These are phyloP conservation scores for Westerdykella aurantiaca DNA, from an alignment of 2,329 filamentous ascomycete genomes.

Conservation along the genomic window DNA sequence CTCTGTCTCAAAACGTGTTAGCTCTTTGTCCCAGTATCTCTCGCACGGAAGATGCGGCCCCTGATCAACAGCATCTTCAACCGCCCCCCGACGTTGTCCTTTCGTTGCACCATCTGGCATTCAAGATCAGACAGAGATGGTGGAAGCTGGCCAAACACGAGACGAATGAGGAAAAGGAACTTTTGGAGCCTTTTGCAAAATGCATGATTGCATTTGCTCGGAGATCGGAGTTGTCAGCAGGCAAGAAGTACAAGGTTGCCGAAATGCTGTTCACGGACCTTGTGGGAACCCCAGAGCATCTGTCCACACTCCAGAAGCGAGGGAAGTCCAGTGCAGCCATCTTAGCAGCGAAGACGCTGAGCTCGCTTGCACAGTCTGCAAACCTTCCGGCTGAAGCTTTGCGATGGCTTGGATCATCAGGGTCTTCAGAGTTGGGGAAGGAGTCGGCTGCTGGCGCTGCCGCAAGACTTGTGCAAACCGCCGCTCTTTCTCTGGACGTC, in stretches of 20 bases:
- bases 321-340: conserved; percentile 1
- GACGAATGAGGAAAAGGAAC: conserved; percentile 57
- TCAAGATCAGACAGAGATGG: conserved; percentile 58
- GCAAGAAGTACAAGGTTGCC: conserved; percentile 39
- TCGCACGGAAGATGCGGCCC: conserved; percentile 54
- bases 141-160: conserved; percentile 59
- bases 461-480: conserved; percentile 21
- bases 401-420: conserved; percentile 22
- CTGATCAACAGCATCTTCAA: conserved; percentile 50
- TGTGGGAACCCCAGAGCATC: neutral
- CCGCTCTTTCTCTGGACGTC: conserved; percentile 28
- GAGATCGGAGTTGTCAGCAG: conserved; percentile 39
- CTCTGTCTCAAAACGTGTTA: conserved; percentile 59
- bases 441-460: conserved; percentile 21
- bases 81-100: conserved; percentile 55
- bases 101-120: conserved; percentile 58
- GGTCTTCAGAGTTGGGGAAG: conserved; percentile 7
- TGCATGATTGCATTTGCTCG: conserved; percentile 58
- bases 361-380: conserved; percentile 32
- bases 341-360: conserved; percentile 17
- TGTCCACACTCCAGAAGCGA: neutral
- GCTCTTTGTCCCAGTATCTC: conserved; percentile 64
- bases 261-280: conserved; percentile 24
- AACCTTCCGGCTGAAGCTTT: conserved; percentile 30
- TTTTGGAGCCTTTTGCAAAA: conserved; percentile 59